A percentile compares a stretch with the other conserved stretches of the same genome.
Conservation (phyloP, 345 rosid species). For the Kernera saxatilis region DNA sequence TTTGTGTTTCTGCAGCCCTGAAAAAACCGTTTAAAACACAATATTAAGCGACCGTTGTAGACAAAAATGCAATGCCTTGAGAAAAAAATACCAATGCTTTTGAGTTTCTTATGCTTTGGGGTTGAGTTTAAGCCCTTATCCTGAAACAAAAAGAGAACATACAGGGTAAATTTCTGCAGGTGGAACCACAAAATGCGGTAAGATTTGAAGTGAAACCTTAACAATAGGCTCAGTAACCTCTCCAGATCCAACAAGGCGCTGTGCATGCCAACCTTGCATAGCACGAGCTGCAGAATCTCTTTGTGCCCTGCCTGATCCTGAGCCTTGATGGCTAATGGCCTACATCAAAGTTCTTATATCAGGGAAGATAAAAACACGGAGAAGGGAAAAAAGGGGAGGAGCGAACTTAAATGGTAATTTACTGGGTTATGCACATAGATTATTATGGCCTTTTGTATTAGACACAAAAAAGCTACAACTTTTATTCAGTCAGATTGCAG, state of each 20-base stretch:
- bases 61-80: slow-evolving; percentile 7
- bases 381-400: neutral
- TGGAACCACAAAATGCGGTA: neutral
- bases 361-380: neutral
- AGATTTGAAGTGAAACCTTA: slow-evolving; percentile 34
- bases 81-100: slow-evolving; percentile 51
- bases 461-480: neutral
- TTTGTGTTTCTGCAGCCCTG: slow-evolving; percentile 59
- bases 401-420: neutral
- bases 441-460: neutral
- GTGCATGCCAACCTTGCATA: slow-evolving; percentile 89
- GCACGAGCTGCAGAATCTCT: slow-evolving; percentile 88
- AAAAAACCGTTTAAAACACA: slow-evolving; percentile 14
- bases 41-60: slow-evolving; percentile 1
- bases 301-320: slow-evolving; percentile 67
- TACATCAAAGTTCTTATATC: slow-evolving; percentile 24
- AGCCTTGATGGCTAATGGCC: slow-evolving; percentile 44
- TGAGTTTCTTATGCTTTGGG: slow-evolving; percentile 63
- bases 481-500: neutral
- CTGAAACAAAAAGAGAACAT: slow-evolving; percentile 32
- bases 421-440: neutral
- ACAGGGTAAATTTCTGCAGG: neutral
- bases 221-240: slow-evolving; percentile 50
- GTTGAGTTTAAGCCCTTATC: slow-evolving; percentile 46
- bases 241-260: slow-evolving; percentile 61